Evolutionary conservation across 257 asterid species (phyloP), one percentile per base, ranked within the genome.

Genomic region (Pogostemon cablin): DNA sequence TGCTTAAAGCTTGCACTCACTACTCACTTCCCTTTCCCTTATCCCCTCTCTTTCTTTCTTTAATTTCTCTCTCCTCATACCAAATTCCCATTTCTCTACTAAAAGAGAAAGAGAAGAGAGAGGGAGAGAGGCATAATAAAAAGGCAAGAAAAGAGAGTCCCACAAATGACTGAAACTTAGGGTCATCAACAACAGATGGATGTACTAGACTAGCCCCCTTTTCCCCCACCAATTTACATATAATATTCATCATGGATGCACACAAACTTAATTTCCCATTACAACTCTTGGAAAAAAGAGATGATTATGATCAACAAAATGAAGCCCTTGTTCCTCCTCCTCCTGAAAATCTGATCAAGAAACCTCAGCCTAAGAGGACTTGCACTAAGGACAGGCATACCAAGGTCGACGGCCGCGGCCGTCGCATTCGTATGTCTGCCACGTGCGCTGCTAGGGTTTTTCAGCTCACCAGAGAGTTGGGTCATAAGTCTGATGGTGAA

Each of bases 391-490:
- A 89, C 17, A 47, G 93, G 39, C 96, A 89, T 48, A 87, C 93
- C 9, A 64, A 79, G 62, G 86, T 82, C 7, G 86, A 82, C 37
- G 86, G 86, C 53, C 83, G 86, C 4, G 91, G 93, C 46, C 81
- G 96, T 1, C 78, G 96, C 58, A 89, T 89, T 73, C 84, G 96
- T 1, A 89, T 89, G 93, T 91, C 96, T 3, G 93, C 89, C 11
- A 73, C 84, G 44, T 87, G 93, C 65, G 96, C 96, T 5, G 96
- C 96, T 49, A 81, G 96, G 88, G 96, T 89, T 80, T 89, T 89
- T 61, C 96, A 89, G 79, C 93, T 89, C 6, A 89, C 96, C 0
- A 78, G 60, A 25, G 96, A 89, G 57, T n/a, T 82, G 4, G 86
- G 86, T 9, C 86, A 79, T 42, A 82, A 79, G n/a, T 72, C 86